phyloP scores from a whole-genome alignment of 768 basidiomycete genomes.

The Tremella fuciformis region DNA sequence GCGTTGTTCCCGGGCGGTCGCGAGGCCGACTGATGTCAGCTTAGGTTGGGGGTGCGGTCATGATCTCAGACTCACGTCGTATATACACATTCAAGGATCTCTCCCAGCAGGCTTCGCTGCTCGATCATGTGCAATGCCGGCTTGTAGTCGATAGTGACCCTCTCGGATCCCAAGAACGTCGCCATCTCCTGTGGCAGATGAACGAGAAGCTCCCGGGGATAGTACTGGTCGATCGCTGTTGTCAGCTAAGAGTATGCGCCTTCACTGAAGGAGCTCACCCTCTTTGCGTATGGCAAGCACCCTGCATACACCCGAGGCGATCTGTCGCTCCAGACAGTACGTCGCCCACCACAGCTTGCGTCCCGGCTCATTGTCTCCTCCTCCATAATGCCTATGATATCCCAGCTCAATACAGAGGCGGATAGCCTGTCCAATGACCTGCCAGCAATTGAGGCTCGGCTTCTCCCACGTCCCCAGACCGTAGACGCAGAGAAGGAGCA shows the following conservation, averaged over 20 bases:
- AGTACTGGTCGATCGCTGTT: constrained; percentile 7
- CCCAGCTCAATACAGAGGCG: constrained; percentile 9
- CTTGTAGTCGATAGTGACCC: background rate
- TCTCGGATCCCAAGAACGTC: background rate
- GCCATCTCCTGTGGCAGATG: background rate
- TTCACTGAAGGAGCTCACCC: background rate
- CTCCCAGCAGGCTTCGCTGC: constrained; percentile 10
- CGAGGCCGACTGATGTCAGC: constrained; percentile 10
- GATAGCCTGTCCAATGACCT: constrained; percentile 8
- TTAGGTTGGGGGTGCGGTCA: background rate
- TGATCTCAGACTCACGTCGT: constrained; percentile 4
- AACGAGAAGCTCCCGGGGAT: background rate
- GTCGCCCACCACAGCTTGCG: constrained; percentile 7
- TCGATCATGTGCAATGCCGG: constrained; percentile 5
- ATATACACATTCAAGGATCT: constrained; percentile 11
- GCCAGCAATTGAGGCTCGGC: constrained; percentile 6
- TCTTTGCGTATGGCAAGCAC: constrained; percentile 8
- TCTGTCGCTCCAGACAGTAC: constrained; percentile 3
- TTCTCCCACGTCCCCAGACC: constrained; percentile 5
- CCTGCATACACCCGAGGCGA: constrained; percentile 1
- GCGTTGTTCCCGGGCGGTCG: constrained; percentile 1
- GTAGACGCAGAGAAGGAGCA: constrained; percentile 5
- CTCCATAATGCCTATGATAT: background rate
- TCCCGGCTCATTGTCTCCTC: constrained; percentile 10
- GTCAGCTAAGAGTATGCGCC: background rate